phyloP scores from a whole-genome alignment of 768 basidiomycete genomes.

The Chalciporus piperatus region DNA sequence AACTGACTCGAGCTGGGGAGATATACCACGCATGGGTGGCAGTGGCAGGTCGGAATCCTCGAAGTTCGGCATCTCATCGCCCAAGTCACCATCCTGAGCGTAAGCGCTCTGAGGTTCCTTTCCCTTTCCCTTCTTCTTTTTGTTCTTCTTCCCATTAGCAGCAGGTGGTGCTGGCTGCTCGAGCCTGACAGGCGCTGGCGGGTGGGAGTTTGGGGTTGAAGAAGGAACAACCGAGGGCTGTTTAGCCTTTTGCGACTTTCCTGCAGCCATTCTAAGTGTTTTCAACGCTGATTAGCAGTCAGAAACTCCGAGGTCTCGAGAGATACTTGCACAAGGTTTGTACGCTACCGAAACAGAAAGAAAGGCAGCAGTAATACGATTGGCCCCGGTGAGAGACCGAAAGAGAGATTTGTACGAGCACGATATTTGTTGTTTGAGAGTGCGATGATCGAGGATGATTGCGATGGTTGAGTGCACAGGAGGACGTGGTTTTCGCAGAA shows the following conservation, averaged over 20 bases:
- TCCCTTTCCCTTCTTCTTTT: constrained; percentile 47
- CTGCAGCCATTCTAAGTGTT: constrained; percentile 28
- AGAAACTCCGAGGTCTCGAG: not conserved
- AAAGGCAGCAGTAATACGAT: constrained; percentile 2
- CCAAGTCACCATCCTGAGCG: constrained; percentile 14
- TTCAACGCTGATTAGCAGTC: constrained; percentile 15
- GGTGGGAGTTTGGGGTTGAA: constrained; percentile 6
- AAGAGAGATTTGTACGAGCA: not conserved
- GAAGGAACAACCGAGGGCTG: constrained; percentile 11
- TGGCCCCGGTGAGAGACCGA: not conserved
- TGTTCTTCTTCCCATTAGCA: constrained; percentile 37
- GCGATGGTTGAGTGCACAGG: constrained; percentile 18
- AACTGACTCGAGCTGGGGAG: constrained; percentile 48
- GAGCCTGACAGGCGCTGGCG: constrained; percentile 6
- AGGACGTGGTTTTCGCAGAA: constrained; percentile 12
- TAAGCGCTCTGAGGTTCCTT: constrained; percentile 19
- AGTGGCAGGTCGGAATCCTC: constrained; percentile 18
- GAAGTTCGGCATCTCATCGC: constrained; percentile 25
- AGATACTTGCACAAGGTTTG: constrained; percentile 16
- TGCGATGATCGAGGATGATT: constrained; percentile 19
- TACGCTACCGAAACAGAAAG: constrained; percentile 1
- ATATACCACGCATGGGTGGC: constrained; percentile 34
- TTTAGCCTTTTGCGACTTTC: constrained; percentile 28
- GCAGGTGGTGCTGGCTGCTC: constrained; percentile 6
- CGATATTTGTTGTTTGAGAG: constrained; percentile 17